Evolutionary conservation across 148 eudicot species (phyloP), one percentile per base, ranked within the genome.

Genomic region (Diospyros kaki): DNA sequence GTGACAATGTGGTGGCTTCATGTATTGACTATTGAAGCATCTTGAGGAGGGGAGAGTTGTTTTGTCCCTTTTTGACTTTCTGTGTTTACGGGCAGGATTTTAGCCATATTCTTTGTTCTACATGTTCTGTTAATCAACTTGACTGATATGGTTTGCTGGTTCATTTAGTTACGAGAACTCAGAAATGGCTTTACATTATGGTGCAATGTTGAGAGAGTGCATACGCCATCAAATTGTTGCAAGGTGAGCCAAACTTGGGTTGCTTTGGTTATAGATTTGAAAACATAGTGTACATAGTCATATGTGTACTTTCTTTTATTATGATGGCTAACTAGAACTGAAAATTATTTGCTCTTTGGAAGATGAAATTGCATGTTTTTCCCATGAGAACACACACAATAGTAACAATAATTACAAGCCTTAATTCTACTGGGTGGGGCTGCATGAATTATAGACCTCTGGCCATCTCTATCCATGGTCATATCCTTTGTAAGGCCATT

Each of bases 191-290:
- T 82, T 95, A 74, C 97, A 95, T 78, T 95, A 92, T 82, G 94
- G 97, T 64, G 87, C 97, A 58, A 96, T 96, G 99, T 77, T 96
- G 76, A 93, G 98, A 84, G 99, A 96, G 75, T 96, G 99, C 83
- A 96, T 96, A 77, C 94, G 99, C 53, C 99, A 96, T 83, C 99
- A 96, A 79, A 89, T 80, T 85, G 97, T 96, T 75, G 99, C 99
- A 12, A 89, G 88, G 99, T 96, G 77, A 87, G 88, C 75, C 10
- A 18, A 11, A 43, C 28, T 28, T 28, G 28, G 28, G 28, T 28
- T 28, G 28, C 28, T 28, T 28, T 28, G 28, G 28, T 28, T 28
- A 28, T 28, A 28, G 28, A 28, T 28, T 28, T 28, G 28, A 28
- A 28, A 28, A 28, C 28, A 28, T 28, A 28, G 28, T 28, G 28